Percentiles rank a stretch among this genome's conserved stretches.
These are phyloP conservation scores for Diaporthe sp. DNA, from an alignment of 2,329 filamentous ascomycete genomes.

Conservation along the genomic window DNA sequence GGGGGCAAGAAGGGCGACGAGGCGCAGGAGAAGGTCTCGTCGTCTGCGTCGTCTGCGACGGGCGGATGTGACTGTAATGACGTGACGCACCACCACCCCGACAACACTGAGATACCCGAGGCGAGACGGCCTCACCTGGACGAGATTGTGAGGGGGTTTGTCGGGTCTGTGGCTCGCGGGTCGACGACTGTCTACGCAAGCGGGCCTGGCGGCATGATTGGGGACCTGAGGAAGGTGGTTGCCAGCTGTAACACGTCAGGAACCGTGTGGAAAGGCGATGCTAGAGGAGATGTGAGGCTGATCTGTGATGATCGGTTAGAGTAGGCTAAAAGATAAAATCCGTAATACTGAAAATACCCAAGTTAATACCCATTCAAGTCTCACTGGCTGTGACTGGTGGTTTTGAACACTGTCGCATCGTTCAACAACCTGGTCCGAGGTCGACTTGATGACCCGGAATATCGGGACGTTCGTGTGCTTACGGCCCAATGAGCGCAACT, in stretches of 20 bases:
- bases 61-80: slow-evolving; percentile 45
- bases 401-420: neutral
- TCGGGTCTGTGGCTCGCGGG: slow-evolving; percentile 61
- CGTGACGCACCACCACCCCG: slow-evolving; percentile 44
- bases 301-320: slow-evolving; percentile 74
- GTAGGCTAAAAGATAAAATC: slow-evolving; percentile 42
- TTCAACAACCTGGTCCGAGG: neutral
- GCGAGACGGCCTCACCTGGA: slow-evolving; percentile 61
- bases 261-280: slow-evolving; percentile 71
- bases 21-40: slow-evolving; percentile 38
- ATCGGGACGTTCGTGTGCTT: neutral
- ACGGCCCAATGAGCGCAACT: neutral
- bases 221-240: slow-evolving; percentile 68
- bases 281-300: slow-evolving; percentile 68
- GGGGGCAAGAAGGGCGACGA: slow-evolving; percentile 47
- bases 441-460: neutral
- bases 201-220: slow-evolving; percentile 72
- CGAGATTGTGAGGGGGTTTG: slow-evolving; percentile 63
- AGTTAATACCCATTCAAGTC: neutral
- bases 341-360: neutral
- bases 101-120: slow-evolving; percentile 42
- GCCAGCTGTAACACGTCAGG: slow-evolving; percentile 65
- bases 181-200: slow-evolving; percentile 71
- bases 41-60: slow-evolving; percentile 43
- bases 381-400: neutral